Evolutionary conservation across 306 rosid genomes (phyloP), one percentile per base, ranked within the genome.

Genomic region (Notholithocarpus densiflorus): DNA sequence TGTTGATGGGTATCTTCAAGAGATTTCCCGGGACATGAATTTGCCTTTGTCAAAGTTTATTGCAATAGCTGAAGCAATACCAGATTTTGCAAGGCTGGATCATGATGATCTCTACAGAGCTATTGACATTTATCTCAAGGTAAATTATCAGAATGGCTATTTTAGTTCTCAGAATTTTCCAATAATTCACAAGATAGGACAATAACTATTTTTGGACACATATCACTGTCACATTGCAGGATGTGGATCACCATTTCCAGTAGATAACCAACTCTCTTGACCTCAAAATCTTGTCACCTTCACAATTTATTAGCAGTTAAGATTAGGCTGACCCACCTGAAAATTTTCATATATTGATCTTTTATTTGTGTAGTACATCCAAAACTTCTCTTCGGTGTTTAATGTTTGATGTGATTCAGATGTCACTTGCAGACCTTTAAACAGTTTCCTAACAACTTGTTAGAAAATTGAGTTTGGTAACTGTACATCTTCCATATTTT

Each of bases 71-170:
- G 94, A 95, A 82, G 82, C 96, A 29, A 82, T 95, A 56, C 99
- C 97, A 27, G 98, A 88, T 64, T 95, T 95, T 79, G 92, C 98
- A n/a, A 90, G 99, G 82, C 85, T 84, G 76, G 98, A 95, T 68
- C 99, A 95, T 86, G 99, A 95, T 86, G 98, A 95, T 71, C 91
- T 95, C 85, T 95, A 95, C 92, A 83, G 86, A 77, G 99, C 98
- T 27, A 95, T 91, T 85, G 98, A 95, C 89, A 88, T 86, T 75
- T 95, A 89, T 83, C 96, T 95, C 24, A 95, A 91, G 99, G 99
- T 95, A 87, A 85, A n/a, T 71, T 23, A 23, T 55, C 15, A 37
- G 32, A 45, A 34, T 76, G 11, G 24, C 65, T 79, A 9, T 4
- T 54, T 78, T 32, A 62, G 27, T 71, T 84, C 62, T 80, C 65